Percentiles rank a stretch among this genome's conserved stretches.
Conservation (phyloP, 1,284 basidiomycete species). For the Sporisorium exsertum region DNA sequence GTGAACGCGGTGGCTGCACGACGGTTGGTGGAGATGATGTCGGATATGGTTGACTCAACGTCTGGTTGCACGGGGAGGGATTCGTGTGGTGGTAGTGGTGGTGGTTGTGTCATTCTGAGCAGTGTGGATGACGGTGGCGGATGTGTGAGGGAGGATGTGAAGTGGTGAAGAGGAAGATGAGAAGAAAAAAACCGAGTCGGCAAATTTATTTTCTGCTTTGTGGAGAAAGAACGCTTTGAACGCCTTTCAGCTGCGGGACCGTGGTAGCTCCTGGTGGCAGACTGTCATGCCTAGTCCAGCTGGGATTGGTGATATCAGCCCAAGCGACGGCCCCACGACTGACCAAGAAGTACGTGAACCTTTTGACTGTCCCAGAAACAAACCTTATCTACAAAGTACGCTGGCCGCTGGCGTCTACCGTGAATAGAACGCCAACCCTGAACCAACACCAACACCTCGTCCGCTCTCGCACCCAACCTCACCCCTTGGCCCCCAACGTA, state of each 20-base stretch:
- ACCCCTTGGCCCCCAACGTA: conserved; percentile 53
- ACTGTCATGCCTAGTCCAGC: no score
- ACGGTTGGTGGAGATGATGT: conserved; percentile 50
- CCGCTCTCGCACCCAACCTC: background rate
- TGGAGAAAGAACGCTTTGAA: conserved; percentile 1
- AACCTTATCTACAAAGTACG: no score
- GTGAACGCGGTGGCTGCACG: conserved; percentile 51
- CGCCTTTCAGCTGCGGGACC: no score
- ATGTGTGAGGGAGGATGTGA: no score
- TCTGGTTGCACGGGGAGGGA: conserved; percentile 14
- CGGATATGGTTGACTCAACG: conserved; percentile 27
- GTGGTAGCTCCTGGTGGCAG: no score
- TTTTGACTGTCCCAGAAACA: no score
- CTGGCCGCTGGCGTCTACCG: no score
- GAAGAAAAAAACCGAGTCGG: conserved; percentile 3
- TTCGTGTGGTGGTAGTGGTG: conserved; percentile 20
- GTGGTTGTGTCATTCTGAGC: background rate
- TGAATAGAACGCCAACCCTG: no score
- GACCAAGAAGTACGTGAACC: no score
- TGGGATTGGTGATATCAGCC: no score
- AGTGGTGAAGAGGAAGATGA: background rate
- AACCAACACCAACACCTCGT: no score
- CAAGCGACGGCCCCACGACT: no score
- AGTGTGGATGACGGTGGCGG: background rate
- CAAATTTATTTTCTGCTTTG: conserved; percentile 3